Evolutionary conservation across 2,329 filamentous ascomycete genomes (phyloP), one percentile per base, ranked within the genome.

Genomic region (Didymella pomorum): DNA sequence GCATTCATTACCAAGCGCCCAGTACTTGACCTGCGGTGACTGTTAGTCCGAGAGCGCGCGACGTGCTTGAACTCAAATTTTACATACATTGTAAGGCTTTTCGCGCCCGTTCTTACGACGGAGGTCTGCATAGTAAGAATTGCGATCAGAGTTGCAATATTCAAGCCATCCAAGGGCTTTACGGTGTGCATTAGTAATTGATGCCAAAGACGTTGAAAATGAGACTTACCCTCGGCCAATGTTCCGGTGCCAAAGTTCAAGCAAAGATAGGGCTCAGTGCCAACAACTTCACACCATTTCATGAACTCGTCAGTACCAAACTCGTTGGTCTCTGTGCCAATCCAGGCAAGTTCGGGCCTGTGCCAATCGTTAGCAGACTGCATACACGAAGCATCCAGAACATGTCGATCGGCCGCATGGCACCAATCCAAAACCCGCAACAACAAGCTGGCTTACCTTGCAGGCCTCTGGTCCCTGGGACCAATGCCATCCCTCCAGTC

Each of bases 301-400:
- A 95, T 86, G 77, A 95, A 95, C 79, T 95, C 92, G 74, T 95
- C 90, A 0, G 91, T 95, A 56, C 91, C 91, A 70, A 95, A 93
- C 61, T 89, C 81, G 74, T 95, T 95, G 26, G 83, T 86, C 79
- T 95, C 92, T 1, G 85, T 85, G 31, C 88, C 89, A 20, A 90
- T 81, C 92, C 91, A 95, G 5, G 91, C 91, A 52, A 95, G 82
- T 71, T 95, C 91, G 1, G 87, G 89, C 66, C 89, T 83, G 69
- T 28, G 33, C 26, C 25, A 20, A 53, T 35, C 12, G 10, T 62
- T 56, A 65, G 52, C 33, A 29, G 23, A n/a, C 31, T 56, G 37
- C 33, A 57, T 50, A 42, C 53, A 48, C n/a, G n/a, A 18, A 10
- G 43, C 31, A 44, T 45, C 23, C 31, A 46, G 31, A 39, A 28